Evolutionary conservation across 352 stramenopile genomes (phyloP).

Genomic region (Pythium inflatum): DNA sequence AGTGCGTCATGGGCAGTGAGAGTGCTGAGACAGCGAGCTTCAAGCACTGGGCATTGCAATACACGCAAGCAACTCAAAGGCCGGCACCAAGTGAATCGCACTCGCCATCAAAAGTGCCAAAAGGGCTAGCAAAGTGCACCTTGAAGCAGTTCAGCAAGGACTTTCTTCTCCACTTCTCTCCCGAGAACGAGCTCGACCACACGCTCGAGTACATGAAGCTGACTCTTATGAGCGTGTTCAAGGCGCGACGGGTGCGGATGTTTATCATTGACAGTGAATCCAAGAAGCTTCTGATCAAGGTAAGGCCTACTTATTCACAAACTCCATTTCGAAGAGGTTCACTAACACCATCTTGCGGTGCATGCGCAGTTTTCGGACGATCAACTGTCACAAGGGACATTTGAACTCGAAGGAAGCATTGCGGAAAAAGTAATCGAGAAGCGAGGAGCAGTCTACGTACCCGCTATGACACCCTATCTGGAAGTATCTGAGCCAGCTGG

Average conservation of each 20-base stretch:
- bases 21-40: conserved; percentile 70
- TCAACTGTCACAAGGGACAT: conserved; percentile 42
- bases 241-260: conserved; percentile 61
- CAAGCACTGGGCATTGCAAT: conserved; percentile 75
- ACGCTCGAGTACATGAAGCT: conserved; percentile 73
- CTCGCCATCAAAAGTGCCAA: conserved; percentile 38
- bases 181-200: conserved; percentile 79
- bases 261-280: conserved; percentile 56
- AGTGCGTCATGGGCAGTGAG: conserved; percentile 41
- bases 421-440: conserved; percentile 42
- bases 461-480: conserved; percentile 11
- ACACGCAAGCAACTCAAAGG: conserved; percentile 51
- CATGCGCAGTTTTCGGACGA: conserved; percentile 64
- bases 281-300: conserved; percentile 61
- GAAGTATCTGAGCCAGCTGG: not conserved
- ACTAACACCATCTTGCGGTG: not conserved
- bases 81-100: conserved; percentile 29
- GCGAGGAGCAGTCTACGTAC: conserved; percentile 33
- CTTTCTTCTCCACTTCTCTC: conserved; percentile 71
- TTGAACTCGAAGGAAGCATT: conserved; percentile 41
- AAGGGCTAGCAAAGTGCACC: conserved; percentile 59
- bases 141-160: conserved; percentile 80
- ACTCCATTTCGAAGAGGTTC: not conserved
- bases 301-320: conserved; percentile 21
- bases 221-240: conserved; percentile 59